phyloP scores from a whole-genome alignment of 345 rosid species.

The Arabidopsis suecica region DNA sequence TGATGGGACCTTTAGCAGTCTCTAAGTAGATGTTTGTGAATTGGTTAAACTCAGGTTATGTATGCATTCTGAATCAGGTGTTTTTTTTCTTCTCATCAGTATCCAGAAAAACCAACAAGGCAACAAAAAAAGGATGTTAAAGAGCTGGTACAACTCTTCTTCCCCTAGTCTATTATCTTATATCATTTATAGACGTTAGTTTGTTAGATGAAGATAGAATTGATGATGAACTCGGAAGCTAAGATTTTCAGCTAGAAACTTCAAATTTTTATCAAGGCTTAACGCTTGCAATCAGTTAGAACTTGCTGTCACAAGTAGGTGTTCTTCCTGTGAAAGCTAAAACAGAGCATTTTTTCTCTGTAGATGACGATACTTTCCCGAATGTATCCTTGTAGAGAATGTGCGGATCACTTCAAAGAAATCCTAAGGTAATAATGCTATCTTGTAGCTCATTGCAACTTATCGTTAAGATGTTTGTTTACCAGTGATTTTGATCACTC shows the following conservation, averaged over 20 bases:
- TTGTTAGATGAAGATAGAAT: slow-evolving; percentile 6
- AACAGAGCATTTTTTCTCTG: slow-evolving; percentile 10
- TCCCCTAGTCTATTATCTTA: not conserved
- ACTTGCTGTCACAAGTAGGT: not conserved
- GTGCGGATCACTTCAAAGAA: slow-evolving; percentile 96
- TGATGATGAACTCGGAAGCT: slow-evolving; percentile 18
- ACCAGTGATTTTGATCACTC: slow-evolving; percentile 6
- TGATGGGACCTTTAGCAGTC: not conserved
- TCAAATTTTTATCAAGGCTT: not conserved
- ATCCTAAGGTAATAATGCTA: slow-evolving; percentile 69
- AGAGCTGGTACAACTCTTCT: slow-evolving; percentile 68
- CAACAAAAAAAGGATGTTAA: slow-evolving; percentile 92
- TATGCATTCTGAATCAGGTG: slow-evolving; percentile 1
- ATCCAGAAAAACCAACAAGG: slow-evolving; percentile 96
- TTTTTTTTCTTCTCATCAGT: slow-evolving; percentile 53
- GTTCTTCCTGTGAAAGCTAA: slow-evolving; percentile 20
- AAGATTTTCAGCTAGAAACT: slow-evolving; percentile 7
- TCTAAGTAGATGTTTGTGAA: slow-evolving; percentile 1
- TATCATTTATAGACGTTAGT: not conserved
- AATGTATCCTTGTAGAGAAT: slow-evolving; percentile 94
- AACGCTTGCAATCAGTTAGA: not conserved
- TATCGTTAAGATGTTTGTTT: not conserved
- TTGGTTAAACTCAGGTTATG: not conserved
- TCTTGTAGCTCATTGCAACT: slow-evolving; percentile 18
- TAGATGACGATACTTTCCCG: slow-evolving; percentile 93